Percentiles rank a stretch among this genome's conserved stretches.
These are phyloP conservation scores for Epichloe sp. DNA, from an alignment of 2,329 filamentous ascomycete genomes.

Conservation along the genomic window DNA sequence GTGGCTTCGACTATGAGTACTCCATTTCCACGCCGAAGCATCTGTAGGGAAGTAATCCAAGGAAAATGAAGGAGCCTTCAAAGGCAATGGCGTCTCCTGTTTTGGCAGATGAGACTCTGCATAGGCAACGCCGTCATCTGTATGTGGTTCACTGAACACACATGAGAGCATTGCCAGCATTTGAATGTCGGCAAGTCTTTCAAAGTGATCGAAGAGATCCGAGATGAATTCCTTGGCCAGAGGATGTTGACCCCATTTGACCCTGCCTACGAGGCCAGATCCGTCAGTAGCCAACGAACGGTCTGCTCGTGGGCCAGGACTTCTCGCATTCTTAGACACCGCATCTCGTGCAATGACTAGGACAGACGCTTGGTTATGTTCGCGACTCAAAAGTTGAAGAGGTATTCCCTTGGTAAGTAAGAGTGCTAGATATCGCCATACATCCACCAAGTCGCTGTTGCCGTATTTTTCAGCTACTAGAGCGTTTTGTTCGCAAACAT, in stretches of 20 bases:
- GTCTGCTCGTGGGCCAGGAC: background rate
- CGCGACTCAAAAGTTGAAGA: constrained; percentile 46
- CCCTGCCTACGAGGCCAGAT: constrained; percentile 37
- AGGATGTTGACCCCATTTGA: constrained; percentile 57
- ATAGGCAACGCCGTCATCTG: constrained; percentile 42
- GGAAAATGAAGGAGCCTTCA: constrained; percentile 54
- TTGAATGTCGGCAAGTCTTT: constrained; percentile 48
- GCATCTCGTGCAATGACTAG: constrained; percentile 56
- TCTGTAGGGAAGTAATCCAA: constrained; percentile 53
- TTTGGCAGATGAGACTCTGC: constrained; percentile 42
- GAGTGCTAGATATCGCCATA: constrained; percentile 73
- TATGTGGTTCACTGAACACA: constrained; percentile 49
- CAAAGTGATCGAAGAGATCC: constrained; percentile 51
- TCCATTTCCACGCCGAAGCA: constrained; percentile 44
- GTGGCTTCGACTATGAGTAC: constrained; percentile 36
- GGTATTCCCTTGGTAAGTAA: constrained; percentile 67
- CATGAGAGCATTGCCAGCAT: constrained; percentile 63
- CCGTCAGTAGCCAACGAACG: constrained; percentile 6
- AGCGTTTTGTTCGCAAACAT: constrained; percentile 77
- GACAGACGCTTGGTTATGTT: constrained; percentile 43
- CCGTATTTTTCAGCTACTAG: constrained; percentile 59
- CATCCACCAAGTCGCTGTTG: constrained; percentile 57
- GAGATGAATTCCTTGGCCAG: constrained; percentile 47
- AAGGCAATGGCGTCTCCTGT: constrained; percentile 47
- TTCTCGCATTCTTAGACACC: constrained; percentile 23